Base-by-base conservation (phyloP, 1,139 yeast species). In the Yamadazyma atlantica region DNA sequence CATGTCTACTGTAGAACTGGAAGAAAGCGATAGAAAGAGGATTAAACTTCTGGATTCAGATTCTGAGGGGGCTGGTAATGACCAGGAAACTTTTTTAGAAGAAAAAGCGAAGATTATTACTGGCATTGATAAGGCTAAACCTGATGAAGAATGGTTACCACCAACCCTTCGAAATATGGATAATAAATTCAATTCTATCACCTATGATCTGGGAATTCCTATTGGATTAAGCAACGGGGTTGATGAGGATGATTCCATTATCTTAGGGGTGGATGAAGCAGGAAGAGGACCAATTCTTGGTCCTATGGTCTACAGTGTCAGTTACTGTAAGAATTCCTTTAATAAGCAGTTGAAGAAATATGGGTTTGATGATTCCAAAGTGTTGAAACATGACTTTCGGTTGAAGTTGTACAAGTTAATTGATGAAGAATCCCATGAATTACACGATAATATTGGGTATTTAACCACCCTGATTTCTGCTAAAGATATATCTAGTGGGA, bases 281-380 rank as follows among this genome's bases (percentile, higher is more conserved):
- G 98, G 99, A 0, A 73, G 99, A 47, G 99, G 99, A 0, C 98
- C 99, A 0, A 97, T 94, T 0, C 55, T 92, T 37, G 95, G 98
- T 0, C 95, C 97, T 0, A 94, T 92, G 98, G 98, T 94, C 1
- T 92, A 92, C 53, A 96, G 96, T 1, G 69, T 88, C 2, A 81
- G 95, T 3, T 92, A 88, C 55, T 82, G 95, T 49, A 63, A 81
- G 13, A 70, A 72, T 35, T 55, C 64, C 1, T 87, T 78, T 53
- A 82, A 78, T 38, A 46, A 55, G 0, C 55, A 59, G 5, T 60
- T 82, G 39, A 78, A 85, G 37, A 68, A 66, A 26, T 82, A 78
- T 46, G 96, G 92, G 9, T 92, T 92, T 64, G 96, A 90, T 21
- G 99, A 92, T 57, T 90, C 97, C 6, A 92, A 92, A 55, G 85